Evolutionary conservation across 495 filamentous ascomycete genomes (phyloP).

Genomic region (Oleoguttula mirabilis): DNA sequence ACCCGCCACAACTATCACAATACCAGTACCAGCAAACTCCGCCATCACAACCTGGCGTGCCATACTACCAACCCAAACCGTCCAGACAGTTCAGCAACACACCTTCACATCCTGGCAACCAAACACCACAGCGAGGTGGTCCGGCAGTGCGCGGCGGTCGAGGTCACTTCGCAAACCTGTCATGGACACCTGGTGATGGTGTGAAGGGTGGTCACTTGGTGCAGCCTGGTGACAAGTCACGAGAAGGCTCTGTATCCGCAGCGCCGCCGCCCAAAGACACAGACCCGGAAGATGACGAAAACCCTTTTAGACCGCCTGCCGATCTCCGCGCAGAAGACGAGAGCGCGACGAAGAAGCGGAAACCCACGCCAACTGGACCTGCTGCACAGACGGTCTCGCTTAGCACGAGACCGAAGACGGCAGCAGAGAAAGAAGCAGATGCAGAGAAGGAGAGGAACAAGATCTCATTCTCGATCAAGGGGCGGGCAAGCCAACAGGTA

Average conservation of each 20-base stretch:
- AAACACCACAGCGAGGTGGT: constrained; percentile 25
- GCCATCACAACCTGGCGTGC: constrained; percentile 20
- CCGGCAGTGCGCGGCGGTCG: constrained; percentile 24
- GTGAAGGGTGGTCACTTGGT: constrained; percentile 33
- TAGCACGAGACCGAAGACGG: neutral
- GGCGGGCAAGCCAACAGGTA: constrained; percentile 5
- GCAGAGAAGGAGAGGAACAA: constrained; percentile 17
- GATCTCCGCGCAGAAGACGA: constrained; percentile 54
- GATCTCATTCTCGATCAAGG: constrained; percentile 22
- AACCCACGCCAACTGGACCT: constrained; percentile 10
- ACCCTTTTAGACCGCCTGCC: constrained; percentile 50
- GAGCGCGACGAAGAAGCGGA: constrained; percentile 34
- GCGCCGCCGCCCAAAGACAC: neutral
- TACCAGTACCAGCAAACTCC: constrained; percentile 8
- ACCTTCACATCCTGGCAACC: constrained; percentile 5
- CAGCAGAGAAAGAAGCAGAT: constrained; percentile 1
- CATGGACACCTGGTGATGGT: constrained; percentile 42
- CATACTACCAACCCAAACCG: constrained; percentile 43
- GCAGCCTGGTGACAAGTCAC: constrained; percentile 15
- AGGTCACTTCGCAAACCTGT: constrained; percentile 47
- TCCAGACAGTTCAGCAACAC: constrained; percentile 32
- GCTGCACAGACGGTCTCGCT: neutral
- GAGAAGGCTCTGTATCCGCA: constrained; percentile 8
- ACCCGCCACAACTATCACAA: constrained; percentile 10
- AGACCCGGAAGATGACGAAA: constrained; percentile 40